Evolutionary conservation across 768 basidiomycete genomes (phyloP).

Genomic region (Cyclocybe cylindracea): DNA sequence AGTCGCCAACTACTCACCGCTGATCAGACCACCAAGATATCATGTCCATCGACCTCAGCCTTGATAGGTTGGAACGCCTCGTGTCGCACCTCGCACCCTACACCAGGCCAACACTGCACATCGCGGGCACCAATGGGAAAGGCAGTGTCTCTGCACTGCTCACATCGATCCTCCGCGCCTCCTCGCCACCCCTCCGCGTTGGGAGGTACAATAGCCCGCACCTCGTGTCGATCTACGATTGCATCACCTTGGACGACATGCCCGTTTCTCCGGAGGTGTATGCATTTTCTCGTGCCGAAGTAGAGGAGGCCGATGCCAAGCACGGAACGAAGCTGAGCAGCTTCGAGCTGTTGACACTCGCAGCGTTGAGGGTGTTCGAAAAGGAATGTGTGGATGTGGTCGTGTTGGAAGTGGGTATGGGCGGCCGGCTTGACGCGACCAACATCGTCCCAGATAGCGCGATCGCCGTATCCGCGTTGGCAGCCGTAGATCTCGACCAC

Average conservation of each 20-base stretch:
- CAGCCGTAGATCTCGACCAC: conserved; percentile 91
- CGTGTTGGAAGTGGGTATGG: conserved; percentile 94
- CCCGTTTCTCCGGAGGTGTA: conserved; percentile 56
- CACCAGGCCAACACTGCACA: conserved; percentile 81
- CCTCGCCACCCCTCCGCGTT: conserved; percentile 56
- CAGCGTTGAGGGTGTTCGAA: conserved; percentile 79
- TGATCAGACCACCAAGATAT: not conserved
- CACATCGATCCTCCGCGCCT: conserved; percentile 67
- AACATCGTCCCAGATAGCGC: conserved; percentile 76
- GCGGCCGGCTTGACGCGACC: conserved; percentile 90
- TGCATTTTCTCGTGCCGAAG: conserved; percentile 37
- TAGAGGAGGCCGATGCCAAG: conserved; percentile 49
- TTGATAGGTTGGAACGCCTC: conserved; percentile 58
- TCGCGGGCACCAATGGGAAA: conserved; percentile 97
- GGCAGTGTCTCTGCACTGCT: conserved; percentile 88
- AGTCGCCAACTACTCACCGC: not conserved
- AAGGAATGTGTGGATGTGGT: conserved; percentile 63
- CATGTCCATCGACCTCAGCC: conserved; percentile 71
- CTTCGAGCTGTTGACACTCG: conserved; percentile 87
- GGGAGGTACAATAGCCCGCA: conserved; percentile 95
- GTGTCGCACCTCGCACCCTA: conserved; percentile 58
- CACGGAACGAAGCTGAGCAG: conserved; percentile 53
- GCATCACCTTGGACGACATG: conserved; percentile 64
- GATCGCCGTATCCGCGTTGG: conserved; percentile 79
- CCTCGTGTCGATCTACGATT: conserved; percentile 75